Percentiles rank a stretch among this genome's conserved stretches.
phyloP scores from a whole-genome alignment of 1,284 basidiomycete species.

The Thelephora terrestris region DNA sequence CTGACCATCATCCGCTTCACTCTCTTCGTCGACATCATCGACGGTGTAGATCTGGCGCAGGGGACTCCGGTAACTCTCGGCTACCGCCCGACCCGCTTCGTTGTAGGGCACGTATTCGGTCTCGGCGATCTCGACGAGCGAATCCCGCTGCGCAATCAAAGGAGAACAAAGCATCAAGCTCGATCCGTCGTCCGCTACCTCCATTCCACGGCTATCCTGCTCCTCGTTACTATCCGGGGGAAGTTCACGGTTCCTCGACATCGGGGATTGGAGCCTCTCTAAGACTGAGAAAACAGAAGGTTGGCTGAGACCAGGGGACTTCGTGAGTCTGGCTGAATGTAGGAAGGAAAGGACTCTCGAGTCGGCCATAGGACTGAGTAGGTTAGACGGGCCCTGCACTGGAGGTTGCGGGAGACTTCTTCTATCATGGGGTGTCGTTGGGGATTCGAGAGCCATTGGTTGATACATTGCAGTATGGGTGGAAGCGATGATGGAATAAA shows the following conservation, averaged over 20 bases:
- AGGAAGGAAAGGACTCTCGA: slow-evolving; percentile 35
- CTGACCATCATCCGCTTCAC: too few species aligned
- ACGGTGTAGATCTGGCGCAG: too few species aligned
- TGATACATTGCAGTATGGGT: too few species aligned
- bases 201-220: slow-evolving; percentile 11
- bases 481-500: neutral
- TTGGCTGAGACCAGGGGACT: slow-evolving; percentile 31
- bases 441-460: neutral
- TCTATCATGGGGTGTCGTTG: slow-evolving; percentile 11
- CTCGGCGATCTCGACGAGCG: slow-evolving; percentile 56
- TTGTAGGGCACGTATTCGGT: slow-evolving; percentile 46
- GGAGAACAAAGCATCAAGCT: slow-evolving; percentile 70
- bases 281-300: slow-evolving; percentile 50
- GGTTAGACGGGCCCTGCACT: slow-evolving; percentile 11
- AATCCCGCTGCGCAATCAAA: slow-evolving; percentile 46
- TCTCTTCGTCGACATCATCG: too few species aligned
- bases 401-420: slow-evolving; percentile 14
- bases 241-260: slow-evolving; percentile 5
- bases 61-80: too few species aligned
- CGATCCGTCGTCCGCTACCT: too few species aligned
- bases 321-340: slow-evolving; percentile 48
- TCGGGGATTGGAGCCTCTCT: slow-evolving; percentile 36
- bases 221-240: slow-evolving; percentile 9
- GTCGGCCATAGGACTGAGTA: slow-evolving; percentile 23
- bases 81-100: slow-evolving; percentile 12